Percentiles rank a stretch among this genome's conserved stretches.
phyloP scores from a whole-genome alignment of 176 grass and related monocot genomes.

The Carex pumila region DNA sequence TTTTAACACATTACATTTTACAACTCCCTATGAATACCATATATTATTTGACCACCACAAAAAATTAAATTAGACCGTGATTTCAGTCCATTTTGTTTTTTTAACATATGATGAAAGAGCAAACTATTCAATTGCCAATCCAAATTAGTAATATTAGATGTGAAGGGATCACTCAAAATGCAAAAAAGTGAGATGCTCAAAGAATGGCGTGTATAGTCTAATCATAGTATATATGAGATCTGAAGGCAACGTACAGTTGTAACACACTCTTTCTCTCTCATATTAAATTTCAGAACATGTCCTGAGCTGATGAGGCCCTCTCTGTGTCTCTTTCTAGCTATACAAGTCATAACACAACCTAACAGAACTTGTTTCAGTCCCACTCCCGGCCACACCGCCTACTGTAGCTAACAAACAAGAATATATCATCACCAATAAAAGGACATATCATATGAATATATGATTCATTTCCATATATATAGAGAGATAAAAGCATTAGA shows the following conservation, averaged over 20 bases:
- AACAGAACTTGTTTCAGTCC: not conserved
- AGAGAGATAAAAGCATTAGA: not conserved
- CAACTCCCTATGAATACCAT: too few relatives aligned
- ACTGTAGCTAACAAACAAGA: not conserved
- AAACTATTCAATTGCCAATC: not conserved
- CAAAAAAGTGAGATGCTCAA: too few relatives aligned
- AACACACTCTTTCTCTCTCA: constrained; percentile 14
- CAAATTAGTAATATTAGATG: not conserved
- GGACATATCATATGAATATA: not conserved
- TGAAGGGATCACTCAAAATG: too few relatives aligned
- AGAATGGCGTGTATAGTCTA: not conserved
- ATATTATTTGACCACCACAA: too few relatives aligned
- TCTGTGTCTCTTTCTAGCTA: not conserved
- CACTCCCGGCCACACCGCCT: not conserved
- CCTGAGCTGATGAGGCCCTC: not conserved
- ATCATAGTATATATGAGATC: not conserved
- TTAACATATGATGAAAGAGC: not conserved
- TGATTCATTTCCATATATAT: not conserved
- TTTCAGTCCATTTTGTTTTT: not conserved
- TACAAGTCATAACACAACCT: not conserved
- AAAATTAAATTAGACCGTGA: too few relatives aligned
- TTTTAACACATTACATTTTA: too few relatives aligned
- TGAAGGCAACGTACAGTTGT: not conserved
- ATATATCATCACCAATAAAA: not conserved
- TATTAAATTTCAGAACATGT: not conserved